Evolutionary conservation across 1,284 basidiomycete species (phyloP), one percentile per base, ranked within the genome.

Genomic region (Lignosus rhinocerotis): DNA sequence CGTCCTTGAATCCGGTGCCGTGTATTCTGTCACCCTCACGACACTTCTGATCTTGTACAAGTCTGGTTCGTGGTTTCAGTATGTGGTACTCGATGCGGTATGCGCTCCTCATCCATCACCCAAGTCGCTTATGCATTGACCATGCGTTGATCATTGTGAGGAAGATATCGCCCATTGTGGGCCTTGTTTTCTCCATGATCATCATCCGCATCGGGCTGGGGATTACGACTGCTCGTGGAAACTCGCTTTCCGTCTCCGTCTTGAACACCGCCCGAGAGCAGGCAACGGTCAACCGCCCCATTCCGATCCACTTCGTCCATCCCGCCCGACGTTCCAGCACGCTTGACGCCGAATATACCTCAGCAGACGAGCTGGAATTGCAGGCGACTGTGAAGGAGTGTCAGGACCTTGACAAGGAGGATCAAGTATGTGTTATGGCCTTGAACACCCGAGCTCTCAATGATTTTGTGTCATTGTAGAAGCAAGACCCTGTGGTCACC

Each of bases 1-100:
- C 25, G 69, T 78, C 30, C 65, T 79, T 39, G 77, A 78, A 59
- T 76, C 75, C n/a, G 76, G 77, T n/a, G 70, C 73, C 4, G 71
- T 78, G 17, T 78, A 78, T 60, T 76, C 75, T 1, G 65, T 62
- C 25, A 72, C 73, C 3, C 68, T 77, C 14, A 62, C 73, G 25
- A 61, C 66, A 7, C 64, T 78, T 21, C 67, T 77, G 9, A 66
- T 74, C 17, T 59, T 74, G 11, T 77, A 75, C 62, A 66, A 71
- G 51, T 61, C 63, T 8, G 65, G 70, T 21, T 73, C 70, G 7
- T 76, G 72, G 68, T 71, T 72, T 50, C 75, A 76, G 55, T 77
- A 77, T 56, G 66, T 76, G n/a, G 53, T 76, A 14, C 60, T 78
- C 6, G 76, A 78, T 59, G 70, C 74, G n/a, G 75, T 76, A 58